Conservation (phyloP, 345 rosid genomes). For the Moricandia moricandioides region DNA sequence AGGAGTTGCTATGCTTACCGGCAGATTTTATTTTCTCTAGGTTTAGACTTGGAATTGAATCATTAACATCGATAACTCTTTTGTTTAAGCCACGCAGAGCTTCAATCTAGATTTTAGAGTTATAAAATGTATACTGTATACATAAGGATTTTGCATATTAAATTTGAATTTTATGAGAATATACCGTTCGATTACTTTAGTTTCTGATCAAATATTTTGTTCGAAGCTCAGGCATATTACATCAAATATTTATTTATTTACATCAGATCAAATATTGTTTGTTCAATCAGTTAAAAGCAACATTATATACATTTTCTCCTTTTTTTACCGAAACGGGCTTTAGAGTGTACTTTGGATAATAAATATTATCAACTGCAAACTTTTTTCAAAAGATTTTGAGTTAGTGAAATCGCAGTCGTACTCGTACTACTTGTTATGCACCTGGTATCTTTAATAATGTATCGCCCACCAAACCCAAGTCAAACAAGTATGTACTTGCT, state of each 20-base stretch:
- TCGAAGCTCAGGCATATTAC: not conserved
- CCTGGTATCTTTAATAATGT: conserved; percentile 19
- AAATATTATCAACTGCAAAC: too few species aligned
- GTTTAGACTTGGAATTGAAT: not conserved
- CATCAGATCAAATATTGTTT: too few species aligned
- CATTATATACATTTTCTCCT: too few species aligned
- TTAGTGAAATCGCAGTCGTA: not conserved
- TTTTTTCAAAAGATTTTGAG: too few species aligned
- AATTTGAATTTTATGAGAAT: not conserved
- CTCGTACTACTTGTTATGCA: conserved; percentile 13
- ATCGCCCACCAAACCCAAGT: conserved; percentile 11
- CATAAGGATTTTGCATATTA: not conserved
- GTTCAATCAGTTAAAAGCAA: too few species aligned
- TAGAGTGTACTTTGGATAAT: too few species aligned
- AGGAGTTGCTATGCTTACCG: not conserved
- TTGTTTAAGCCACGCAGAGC: too few species aligned
- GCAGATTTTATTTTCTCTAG: not conserved
- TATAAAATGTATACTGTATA: not conserved
- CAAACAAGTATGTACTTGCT: conserved; percentile 3
- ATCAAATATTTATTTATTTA: too few species aligned
- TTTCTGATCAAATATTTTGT: not conserved
- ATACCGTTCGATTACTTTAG: not conserved
- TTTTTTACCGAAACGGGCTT: too few species aligned
- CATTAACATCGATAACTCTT: not conserved
- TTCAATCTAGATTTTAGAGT: not conserved